These are phyloP conservation scores for Hypoxylon sp. DNA, from an alignment of 2,329 filamentous ascomycete genomes.

Conservation along the genomic window DNA sequence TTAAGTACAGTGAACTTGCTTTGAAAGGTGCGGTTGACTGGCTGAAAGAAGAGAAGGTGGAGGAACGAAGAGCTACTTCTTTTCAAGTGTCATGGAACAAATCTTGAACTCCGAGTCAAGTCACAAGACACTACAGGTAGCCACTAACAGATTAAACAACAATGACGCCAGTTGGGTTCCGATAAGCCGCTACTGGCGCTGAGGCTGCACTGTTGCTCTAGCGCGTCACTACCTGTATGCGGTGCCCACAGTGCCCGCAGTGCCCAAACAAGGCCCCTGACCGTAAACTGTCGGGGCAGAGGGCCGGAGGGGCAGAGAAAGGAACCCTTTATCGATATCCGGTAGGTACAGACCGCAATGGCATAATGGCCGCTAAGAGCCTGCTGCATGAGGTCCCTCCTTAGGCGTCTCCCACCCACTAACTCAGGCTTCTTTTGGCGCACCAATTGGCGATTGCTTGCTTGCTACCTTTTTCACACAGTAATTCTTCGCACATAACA, in stretches of 20 bases:
- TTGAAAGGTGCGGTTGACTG: background rate
- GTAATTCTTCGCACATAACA: background rate
- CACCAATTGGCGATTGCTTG: background rate
- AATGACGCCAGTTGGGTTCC: constrained; percentile 31
- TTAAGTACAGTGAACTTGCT: no score
- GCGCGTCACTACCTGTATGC: background rate
- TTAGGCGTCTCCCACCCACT: no score
- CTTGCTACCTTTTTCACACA: background rate
- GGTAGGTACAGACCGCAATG: no score
- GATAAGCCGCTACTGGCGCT: constrained; percentile 27
- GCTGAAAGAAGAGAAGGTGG: constrained; percentile 19
- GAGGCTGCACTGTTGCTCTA: background rate
- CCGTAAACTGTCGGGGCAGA: no score
- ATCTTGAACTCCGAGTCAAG: constrained; percentile 15
- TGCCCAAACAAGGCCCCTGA: background rate
- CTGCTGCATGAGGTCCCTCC: no score
- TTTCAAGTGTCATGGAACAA: constrained; percentile 15
- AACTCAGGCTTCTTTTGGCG: background rate
- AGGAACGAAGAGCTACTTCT: constrained; percentile 13
- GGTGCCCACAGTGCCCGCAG: no score
- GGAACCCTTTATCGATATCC: no score
- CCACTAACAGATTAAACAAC: constrained; percentile 13
- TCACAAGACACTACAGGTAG: constrained; percentile 33
- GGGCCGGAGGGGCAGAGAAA: no score
- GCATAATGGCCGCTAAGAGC: no score